Evolutionary conservation across 345 rosid genomes (phyloP).

Genomic region (Pugionium cornutum): DNA sequence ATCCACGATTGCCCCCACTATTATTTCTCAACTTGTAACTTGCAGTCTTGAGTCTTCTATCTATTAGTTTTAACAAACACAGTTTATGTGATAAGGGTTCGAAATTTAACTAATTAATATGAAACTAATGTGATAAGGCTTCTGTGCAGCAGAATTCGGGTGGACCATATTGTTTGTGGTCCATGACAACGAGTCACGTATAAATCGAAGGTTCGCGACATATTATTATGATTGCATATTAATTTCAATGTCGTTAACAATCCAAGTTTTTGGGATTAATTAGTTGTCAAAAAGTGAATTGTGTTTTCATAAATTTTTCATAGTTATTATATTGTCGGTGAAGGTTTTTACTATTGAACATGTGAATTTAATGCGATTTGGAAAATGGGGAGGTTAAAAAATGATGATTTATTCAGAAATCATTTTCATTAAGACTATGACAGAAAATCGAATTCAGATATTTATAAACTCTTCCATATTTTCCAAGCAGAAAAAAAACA

Average conservation of each 20-base stretch:
- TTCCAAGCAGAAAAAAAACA: slow-evolving; percentile 3
- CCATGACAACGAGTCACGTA: slow-evolving; percentile 26
- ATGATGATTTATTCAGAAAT: slow-evolving; percentile 1
- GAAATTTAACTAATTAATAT: background rate
- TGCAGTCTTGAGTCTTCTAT: background rate
- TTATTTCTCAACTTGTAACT: slow-evolving; percentile 11
- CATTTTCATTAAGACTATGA: slow-evolving; percentile 9
- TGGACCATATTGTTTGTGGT: slow-evolving; percentile 32
- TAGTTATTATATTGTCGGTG: too few relatives aligned
- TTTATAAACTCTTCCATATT: background rate
- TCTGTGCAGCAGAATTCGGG: slow-evolving; percentile 8
- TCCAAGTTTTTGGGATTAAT: background rate
- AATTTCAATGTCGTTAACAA: too few relatives aligned
- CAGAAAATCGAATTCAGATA: slow-evolving; percentile 18
- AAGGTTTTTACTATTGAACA: slow-evolving; percentile 5
- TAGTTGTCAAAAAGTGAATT: background rate
- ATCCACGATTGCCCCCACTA: slow-evolving; percentile 28
- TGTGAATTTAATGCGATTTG: slow-evolving; percentile 20
- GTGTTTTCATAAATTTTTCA: too few relatives aligned
- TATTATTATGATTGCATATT: background rate
- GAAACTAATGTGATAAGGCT: slow-evolving; percentile 8
- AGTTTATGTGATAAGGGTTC: slow-evolving; percentile 26
- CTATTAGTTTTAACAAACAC: background rate
- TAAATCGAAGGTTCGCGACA: background rate
- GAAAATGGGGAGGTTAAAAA: background rate